Base-by-base conservation (phyloP, 768 basidiomycete genomes). In the Atractiella rhizophila region DNA sequence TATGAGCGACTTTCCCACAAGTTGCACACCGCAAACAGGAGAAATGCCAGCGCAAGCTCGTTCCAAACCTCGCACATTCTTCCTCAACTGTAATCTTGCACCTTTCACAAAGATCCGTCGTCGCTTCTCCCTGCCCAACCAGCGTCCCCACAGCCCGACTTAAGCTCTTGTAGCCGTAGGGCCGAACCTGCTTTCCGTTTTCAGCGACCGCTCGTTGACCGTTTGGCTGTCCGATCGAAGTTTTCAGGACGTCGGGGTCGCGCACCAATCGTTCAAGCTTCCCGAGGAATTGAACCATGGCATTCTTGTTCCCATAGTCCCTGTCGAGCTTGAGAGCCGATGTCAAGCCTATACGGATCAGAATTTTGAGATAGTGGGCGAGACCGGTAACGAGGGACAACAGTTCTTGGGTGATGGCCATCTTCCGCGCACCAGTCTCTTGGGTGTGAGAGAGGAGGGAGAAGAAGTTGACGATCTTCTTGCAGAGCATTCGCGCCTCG, bases 311-410 rank as follows among this genome's bases (percentile, higher is more conserved):
- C 43, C 68, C 69, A 54, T 80, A 71, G 54, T 98, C 91, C 43
- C 85, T 68, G 60, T 98, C 91, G 25, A 98, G 67, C 61, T 83
- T 94, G 45, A 98, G 68, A 4, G 85, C 81, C 5, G 85, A 86
- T 0, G 91, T 94, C 34, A 98, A 65, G 3, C 91, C 85, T 47
- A 98, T 96, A 37, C 91, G 77, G 48, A 98, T 98, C 40, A 98
- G 72, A 60, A 98, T 96, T 65, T 98, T 98, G 56, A 98, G 74
- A 60, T 98, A 96, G 60, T 98, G 91, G 5, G 91, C 91, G 27
- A 98, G 67, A n/a, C 91, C 88, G 0, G 91, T 98, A 48, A 98
- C 91, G 35, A 98, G 72, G 15, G 86, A 83, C 27, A 96, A 72
- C 11, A 98, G 65, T 52, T 96, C 91, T 60, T 94, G 81, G 15